A percentile compares a stretch with the other conserved stretches of the same genome.
phyloP scores from a whole-genome alignment of 2,329 filamentous ascomycete species.

The Macrophomina phaseolina region DNA sequence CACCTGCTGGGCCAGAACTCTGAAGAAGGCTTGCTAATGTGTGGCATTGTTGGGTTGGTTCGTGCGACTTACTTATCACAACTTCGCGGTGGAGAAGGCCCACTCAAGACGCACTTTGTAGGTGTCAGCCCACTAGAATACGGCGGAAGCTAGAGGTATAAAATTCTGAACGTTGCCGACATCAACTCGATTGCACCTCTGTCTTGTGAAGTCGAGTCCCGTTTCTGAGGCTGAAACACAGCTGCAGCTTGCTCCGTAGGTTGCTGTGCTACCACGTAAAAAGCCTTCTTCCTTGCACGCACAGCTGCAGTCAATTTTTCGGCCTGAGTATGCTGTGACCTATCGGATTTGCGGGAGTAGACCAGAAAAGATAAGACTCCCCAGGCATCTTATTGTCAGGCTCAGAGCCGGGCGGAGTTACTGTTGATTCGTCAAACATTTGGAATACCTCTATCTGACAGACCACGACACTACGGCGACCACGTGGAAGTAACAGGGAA shows the following conservation, averaged over 20 bases:
- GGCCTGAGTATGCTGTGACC: neutral
- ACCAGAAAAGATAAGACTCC: neutral
- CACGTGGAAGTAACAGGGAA: too few species aligned
- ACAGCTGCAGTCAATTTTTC: neutral
- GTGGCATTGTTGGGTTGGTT: neutral
- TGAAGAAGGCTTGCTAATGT: constrained; percentile 2
- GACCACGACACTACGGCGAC: too few species aligned
- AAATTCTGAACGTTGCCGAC: too few species aligned
- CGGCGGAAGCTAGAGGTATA: neutral
- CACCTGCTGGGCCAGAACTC: neutral
- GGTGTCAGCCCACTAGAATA: neutral
- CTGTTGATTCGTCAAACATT: neutral
- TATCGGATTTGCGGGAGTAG: neutral
- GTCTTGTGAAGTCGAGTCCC: too few species aligned
- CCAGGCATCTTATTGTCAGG: neutral
- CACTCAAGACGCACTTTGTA: neutral
- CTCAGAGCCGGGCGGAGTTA: neutral
- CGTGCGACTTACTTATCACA: constrained; percentile 8
- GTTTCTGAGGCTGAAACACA: constrained; percentile 1
- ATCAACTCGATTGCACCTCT: too few species aligned
- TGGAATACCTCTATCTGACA: neutral
- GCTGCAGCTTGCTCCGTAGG: neutral
- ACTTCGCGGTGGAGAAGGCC: neutral
- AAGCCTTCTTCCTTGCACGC: neutral
- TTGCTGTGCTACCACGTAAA: neutral